phyloP scores from a whole-genome alignment of 2,329 filamentous ascomycete genomes.

The Endocalyx cinctus region DNA sequence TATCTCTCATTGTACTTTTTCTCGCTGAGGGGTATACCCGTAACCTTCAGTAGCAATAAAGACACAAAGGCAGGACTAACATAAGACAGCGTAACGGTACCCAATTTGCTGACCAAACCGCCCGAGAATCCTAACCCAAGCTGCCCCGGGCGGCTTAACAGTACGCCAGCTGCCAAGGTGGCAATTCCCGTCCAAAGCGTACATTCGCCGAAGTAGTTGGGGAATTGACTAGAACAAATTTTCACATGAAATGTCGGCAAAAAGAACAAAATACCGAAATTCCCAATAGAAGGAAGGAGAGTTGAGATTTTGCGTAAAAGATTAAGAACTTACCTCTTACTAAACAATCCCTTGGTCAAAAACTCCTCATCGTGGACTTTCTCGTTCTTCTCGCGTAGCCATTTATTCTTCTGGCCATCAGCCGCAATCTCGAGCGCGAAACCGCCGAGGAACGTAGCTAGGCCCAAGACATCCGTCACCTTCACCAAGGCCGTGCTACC shows the following conservation, averaged over 20 bases:
- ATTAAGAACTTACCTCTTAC: slow-evolving; percentile 37
- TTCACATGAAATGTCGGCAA: too few species aligned
- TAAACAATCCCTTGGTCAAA: slow-evolving; percentile 59
- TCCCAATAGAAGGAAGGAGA: too few species aligned
- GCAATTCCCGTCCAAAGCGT: slow-evolving; percentile 67
- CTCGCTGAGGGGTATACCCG: slow-evolving; percentile 62
- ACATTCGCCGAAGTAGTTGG: slow-evolving; percentile 70
- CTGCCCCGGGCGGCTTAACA: slow-evolving; percentile 51
- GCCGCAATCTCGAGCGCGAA: slow-evolving; percentile 57
- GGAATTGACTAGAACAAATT: slow-evolving; percentile 39
- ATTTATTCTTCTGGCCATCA: slow-evolving; percentile 59
- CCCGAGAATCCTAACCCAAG: slow-evolving; percentile 52
- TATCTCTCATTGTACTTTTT: slow-evolving; percentile 63
- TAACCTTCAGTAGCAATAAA: slow-evolving; percentile 59
- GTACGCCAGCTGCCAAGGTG: slow-evolving; percentile 50
- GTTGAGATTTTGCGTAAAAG: too few species aligned
- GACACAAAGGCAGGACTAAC: slow-evolving; percentile 61
- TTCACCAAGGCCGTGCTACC: slow-evolving; percentile 37
- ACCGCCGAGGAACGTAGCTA: slow-evolving; percentile 55
- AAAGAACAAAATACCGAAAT: too few species aligned
- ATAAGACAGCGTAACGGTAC: slow-evolving; percentile 41
- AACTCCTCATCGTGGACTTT: slow-evolving; percentile 67
- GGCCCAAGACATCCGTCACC: slow-evolving; percentile 51
- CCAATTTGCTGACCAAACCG: slow-evolving; percentile 23
- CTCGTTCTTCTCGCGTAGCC: slow-evolving; percentile 55